Evolutionary conservation across 2,329 filamentous ascomycete genomes (phyloP), one percentile per base, ranked within the genome.

Genomic region (Rhexocercosporidium sp.): DNA sequence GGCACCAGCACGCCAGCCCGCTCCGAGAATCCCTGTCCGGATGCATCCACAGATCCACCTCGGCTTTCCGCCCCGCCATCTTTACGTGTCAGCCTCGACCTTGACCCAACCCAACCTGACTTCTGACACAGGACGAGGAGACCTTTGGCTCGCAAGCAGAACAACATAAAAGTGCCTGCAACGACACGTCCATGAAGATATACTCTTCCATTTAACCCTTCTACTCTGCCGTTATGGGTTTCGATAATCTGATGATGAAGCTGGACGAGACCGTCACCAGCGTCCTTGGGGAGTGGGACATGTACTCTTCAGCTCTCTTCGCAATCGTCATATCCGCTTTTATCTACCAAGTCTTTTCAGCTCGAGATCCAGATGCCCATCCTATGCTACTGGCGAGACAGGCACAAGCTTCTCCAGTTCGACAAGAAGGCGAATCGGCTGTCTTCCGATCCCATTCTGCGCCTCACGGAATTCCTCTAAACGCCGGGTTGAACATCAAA

Each of bases 341-440:
- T 65, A 85, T 89, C 66, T 94, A 92, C 79, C 86, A 90, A 53
- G 81, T 96, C 71, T 82, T 92, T 74, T 88, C 88, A 69, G 86
- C 87, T 60, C 86, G 88, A 68, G 95, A 97, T 62, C 92, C 96
- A 6, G 96, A 99, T 81, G 91, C 92, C 5, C 96, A 98, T 79
- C 95, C 96, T 39, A 90, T 97, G 79, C 86, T 98, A 57, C 89
- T 99, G 31, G 92, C 92, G 64, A 88, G 95, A 63, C 96, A 98
- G 83, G 88, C 93, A 2, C 85, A 90, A 70, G 86, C 91, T 60
- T 92, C 93, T 9, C 88, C 90, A 14, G 91, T 98, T 62, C 88
- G 96, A 73, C 89, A 95, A 73, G 88, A 92, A 66, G 91, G 92
- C 72, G 92, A 98, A 80, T 97, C 93, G 47, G 90, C 96, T 56